Evolutionary conservation across 306 rosid genomes (phyloP).

Genomic region (Trichosanthes cucumerina): DNA sequence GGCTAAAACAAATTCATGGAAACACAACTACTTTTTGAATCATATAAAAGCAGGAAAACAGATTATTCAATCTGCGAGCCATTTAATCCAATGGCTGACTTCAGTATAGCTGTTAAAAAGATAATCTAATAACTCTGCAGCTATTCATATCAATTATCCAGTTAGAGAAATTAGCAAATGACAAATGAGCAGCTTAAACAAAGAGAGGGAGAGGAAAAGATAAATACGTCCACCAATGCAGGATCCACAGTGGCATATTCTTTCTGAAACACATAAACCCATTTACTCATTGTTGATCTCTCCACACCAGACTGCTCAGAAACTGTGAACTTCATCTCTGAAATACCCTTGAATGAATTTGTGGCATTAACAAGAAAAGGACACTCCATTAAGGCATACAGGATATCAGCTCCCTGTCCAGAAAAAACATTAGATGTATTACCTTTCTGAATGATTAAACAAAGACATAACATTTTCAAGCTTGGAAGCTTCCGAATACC

Average conservation of each 20-base stretch:
- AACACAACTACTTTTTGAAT: background rate
- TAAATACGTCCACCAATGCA: conserved; percentile 50
- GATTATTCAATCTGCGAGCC: background rate
- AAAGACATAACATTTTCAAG: background rate
- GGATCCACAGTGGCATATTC: conserved; percentile 85
- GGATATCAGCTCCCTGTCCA: conserved; percentile 42
- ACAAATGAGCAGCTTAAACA: background rate
- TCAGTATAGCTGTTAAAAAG: background rate
- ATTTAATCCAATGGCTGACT: background rate
- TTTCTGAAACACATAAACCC: conserved; percentile 72
- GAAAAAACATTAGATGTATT: conserved; percentile 11
- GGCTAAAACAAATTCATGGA: background rate
- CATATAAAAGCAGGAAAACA: background rate
- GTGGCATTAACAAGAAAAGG: conserved; percentile 40
- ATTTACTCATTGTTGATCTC: conserved; percentile 25
- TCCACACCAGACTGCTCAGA: conserved; percentile 29
- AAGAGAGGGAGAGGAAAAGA: background rate
- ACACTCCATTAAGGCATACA: conserved; percentile 50
- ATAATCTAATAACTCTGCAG: background rate
- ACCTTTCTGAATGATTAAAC: background rate
- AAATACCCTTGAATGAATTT: conserved; percentile 40
- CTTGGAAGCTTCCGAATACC: background rate
- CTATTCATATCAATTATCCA: background rate
- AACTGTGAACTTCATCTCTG: conserved; percentile 38
- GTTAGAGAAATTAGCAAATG: background rate